Percentiles rank a stretch among this genome's conserved stretches.
Conservation (phyloP, 163 green algal genomes). For the Scenedesmus sp. region DNA sequence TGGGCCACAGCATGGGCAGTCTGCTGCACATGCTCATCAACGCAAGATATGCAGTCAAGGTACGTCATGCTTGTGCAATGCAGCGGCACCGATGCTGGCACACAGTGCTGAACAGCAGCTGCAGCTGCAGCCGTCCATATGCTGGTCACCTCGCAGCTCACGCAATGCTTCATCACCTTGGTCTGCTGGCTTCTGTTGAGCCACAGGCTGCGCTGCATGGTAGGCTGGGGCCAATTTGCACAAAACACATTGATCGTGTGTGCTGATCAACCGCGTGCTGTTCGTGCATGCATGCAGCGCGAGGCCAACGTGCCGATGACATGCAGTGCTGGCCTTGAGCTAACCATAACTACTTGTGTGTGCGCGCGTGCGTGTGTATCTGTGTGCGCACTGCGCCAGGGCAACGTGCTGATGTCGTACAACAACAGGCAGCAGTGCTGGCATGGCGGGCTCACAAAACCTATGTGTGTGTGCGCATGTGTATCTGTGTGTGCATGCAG, state of each 20-base stretch:
- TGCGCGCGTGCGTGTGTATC: too few relatives aligned
- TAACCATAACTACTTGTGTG: too few relatives aligned
- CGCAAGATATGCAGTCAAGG: constrained; percentile 72
- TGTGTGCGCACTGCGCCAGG: too few relatives aligned
- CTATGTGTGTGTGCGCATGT: background rate
- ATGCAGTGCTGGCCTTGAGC: too few relatives aligned
- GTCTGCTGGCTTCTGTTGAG: too few relatives aligned
- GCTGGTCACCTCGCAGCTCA: background rate
- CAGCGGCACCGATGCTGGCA: background rate
- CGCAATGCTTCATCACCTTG: background rate
- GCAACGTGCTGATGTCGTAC: background rate
- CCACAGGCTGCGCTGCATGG: too few relatives aligned
- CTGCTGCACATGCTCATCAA: constrained; percentile 86
- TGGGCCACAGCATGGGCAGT: constrained; percentile 85
- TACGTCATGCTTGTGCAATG: background rate
- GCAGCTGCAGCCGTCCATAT: background rate
- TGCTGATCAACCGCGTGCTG: too few relatives aligned
- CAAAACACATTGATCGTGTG: too few relatives aligned
- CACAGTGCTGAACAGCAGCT: background rate
- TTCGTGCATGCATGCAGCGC: too few relatives aligned
- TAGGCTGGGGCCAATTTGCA: too few relatives aligned
- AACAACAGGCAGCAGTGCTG: background rate
- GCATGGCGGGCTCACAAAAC: too few relatives aligned
- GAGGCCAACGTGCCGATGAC: too few relatives aligned
- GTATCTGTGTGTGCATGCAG: constrained; percentile 39